These are phyloP conservation scores for Thermothielavioides terrestris DNA, from an alignment of 495 filamentous ascomycete genomes.

Conservation along the genomic window DNA sequence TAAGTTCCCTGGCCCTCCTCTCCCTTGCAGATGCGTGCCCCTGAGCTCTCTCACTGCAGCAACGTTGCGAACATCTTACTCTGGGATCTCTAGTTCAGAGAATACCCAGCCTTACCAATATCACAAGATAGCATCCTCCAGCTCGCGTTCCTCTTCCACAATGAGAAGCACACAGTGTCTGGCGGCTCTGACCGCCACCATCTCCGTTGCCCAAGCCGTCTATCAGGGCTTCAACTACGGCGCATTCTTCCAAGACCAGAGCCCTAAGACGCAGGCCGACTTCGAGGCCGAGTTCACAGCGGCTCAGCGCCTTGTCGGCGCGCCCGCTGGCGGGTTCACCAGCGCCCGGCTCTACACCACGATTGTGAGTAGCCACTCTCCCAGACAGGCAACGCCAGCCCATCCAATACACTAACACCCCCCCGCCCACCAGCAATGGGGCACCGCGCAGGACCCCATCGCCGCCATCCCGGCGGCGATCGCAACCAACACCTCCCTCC, in stretches of 20 bases:
- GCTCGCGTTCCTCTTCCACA: too few relatives aligned
- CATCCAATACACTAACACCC: background rate
- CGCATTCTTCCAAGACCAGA: conserved; percentile 46
- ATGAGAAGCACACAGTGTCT: conserved; percentile 26
- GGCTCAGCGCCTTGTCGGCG: conserved; percentile 50
- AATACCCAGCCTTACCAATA: background rate
- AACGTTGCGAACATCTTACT: too few relatives aligned
- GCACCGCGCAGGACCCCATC: conserved; percentile 51
- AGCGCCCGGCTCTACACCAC: conserved; percentile 52
- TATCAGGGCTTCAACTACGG: conserved; percentile 82
- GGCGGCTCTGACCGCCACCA: conserved; percentile 24
- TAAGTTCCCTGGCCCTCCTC: too few relatives aligned
- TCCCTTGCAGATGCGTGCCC: too few relatives aligned
- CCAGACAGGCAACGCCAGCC: background rate
- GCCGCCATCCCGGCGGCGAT: conserved; percentile 74
- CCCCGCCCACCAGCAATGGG: conserved; percentile 30
- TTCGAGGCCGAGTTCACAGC: conserved; percentile 62
- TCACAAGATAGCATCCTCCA: too few relatives aligned
- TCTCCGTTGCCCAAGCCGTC: conserved; percentile 26
- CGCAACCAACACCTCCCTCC: conserved; percentile 56
- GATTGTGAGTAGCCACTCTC: conserved; percentile 25
- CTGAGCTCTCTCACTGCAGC: too few relatives aligned
- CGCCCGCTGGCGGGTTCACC: conserved; percentile 51
- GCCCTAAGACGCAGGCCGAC: conserved; percentile 53
- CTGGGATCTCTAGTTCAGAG: too few relatives aligned